Evolutionary conservation across 108 stramenopile genomes (phyloP).

Genomic region (Cyclotella atomus): DNA sequence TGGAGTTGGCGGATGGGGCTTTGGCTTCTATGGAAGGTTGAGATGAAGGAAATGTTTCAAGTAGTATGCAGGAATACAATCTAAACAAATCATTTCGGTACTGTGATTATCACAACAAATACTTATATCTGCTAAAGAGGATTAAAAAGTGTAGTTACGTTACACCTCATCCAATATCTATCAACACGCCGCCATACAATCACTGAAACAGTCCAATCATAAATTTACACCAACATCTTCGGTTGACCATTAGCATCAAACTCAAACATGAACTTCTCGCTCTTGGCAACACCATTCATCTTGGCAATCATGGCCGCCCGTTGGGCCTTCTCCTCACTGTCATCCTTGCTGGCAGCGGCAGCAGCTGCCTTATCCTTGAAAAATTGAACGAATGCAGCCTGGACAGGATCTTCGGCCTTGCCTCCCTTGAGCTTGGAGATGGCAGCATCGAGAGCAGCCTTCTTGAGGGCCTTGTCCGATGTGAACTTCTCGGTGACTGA

Average conservation of each 20-base stretch:
- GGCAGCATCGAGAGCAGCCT: slow-evolving; percentile 74
- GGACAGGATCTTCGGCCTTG: slow-evolving; percentile 66
- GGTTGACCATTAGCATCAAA: slow-evolving; percentile 73
- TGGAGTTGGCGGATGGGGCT: slow-evolving; percentile 30
- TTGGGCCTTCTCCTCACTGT: slow-evolving; percentile 61
- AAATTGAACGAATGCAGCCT: slow-evolving; percentile 74
- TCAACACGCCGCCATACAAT: too few relatives aligned
- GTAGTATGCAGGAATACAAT: too few relatives aligned
- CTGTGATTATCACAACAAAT: neutral
- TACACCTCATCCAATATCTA: slow-evolving; percentile 4
- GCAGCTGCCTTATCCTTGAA: slow-evolving; percentile 76
- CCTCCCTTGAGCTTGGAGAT: slow-evolving; percentile 72
- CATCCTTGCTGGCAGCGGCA: slow-evolving; percentile 71
- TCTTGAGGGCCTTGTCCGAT: slow-evolving; percentile 68
- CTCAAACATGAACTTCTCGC: slow-evolving; percentile 78
- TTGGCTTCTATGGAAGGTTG: slow-evolving; percentile 10
- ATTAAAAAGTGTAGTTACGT: slow-evolving; percentile 9
- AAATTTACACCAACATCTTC: slow-evolving; percentile 69
- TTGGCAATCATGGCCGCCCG: slow-evolving; percentile 77
- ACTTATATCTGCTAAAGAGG: neutral
- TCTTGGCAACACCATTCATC: slow-evolving; percentile 77
- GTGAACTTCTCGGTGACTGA: slow-evolving; percentile 71
- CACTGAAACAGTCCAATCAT: too few relatives aligned
- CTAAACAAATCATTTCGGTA: too few relatives aligned
- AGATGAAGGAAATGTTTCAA: too few relatives aligned